Conservation (phyloP, 2,329 filamentous ascomycete genomes). For the Microascus cirrosus region DNA sequence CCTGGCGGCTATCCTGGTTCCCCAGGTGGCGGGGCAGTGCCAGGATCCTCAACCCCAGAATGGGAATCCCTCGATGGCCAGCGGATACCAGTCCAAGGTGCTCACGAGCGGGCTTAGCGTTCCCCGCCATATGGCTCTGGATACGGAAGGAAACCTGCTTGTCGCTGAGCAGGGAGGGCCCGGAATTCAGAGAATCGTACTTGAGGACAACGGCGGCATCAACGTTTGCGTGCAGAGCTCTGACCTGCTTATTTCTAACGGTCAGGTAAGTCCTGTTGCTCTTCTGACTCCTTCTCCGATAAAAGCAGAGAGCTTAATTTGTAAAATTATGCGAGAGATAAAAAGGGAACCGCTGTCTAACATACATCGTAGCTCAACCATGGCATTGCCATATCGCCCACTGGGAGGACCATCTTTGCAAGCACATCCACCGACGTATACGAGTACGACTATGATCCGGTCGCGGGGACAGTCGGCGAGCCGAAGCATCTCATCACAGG, state of each 20-base stretch:
- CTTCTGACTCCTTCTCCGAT: no score
- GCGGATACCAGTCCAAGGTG: constrained; percentile 11
- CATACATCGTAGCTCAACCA: constrained; percentile 37
- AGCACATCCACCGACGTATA: constrained; percentile 42
- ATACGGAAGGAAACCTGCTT: constrained; percentile 23
- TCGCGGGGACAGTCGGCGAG: constrained; percentile 36
- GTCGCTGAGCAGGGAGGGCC: constrained; percentile 18
- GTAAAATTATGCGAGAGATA: background rate
- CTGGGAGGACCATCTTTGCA: constrained; percentile 42
- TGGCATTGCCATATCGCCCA: constrained; percentile 39
- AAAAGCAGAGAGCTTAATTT: background rate
- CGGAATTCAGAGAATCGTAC: constrained; percentile 27
- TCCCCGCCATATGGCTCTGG: constrained; percentile 22
- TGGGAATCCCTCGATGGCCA: background rate
- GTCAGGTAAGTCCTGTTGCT: background rate
- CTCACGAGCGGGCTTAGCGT: constrained; percentile 12
- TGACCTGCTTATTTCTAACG: background rate
- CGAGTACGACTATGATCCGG: constrained; percentile 47
- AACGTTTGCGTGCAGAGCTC: constrained; percentile 16
- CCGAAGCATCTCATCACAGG: constrained; percentile 43
- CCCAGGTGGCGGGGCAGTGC: background rate
- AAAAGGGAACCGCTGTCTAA: background rate
- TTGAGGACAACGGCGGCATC: constrained; percentile 27
- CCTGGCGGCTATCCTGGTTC: background rate
- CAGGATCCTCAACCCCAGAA: background rate